A percentile compares a stretch with the other conserved stretches of the same genome.
Conservation (phyloP, 1,284 basidiomycete genomes). For the Heterobasidion parviporum region DNA sequence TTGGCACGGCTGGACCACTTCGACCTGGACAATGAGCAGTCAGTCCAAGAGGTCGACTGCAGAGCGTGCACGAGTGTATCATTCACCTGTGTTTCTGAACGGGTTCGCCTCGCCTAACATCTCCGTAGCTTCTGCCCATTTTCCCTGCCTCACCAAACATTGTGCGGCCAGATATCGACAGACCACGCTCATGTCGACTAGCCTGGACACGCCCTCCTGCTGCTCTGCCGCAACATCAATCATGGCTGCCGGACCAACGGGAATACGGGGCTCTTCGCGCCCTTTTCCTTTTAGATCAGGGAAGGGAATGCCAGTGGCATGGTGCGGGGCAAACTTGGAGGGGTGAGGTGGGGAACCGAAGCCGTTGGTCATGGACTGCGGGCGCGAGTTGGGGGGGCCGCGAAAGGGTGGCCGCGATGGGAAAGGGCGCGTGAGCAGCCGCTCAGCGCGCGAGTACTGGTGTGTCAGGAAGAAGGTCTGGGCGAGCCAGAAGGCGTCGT, state of each 20-base stretch:
- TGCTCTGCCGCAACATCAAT: conserved; percentile 54
- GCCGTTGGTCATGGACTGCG: conserved; percentile 27
- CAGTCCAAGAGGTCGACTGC: not conserved
- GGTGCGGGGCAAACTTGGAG: conserved; percentile 11
- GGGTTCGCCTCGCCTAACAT: conserved; percentile 91
- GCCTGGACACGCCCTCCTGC: conserved; percentile 57
- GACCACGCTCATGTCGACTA: conserved; percentile 88
- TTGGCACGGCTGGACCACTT: conserved; percentile 63
- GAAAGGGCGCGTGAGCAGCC: conserved; percentile 82
- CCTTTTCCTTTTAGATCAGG: conserved; percentile 47
- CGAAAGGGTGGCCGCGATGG: conserved; percentile 36
- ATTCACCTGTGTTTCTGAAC: conserved; percentile 68
- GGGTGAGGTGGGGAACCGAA: conserved; percentile 21
- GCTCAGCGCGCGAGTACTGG: conserved; percentile 91
- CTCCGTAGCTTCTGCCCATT: conserved; percentile 89
- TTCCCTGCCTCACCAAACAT: conserved; percentile 88
- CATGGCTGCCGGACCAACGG: conserved; percentile 60
- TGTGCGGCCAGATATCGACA: conserved; percentile 94
- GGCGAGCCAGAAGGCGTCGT: conserved; percentile 98
- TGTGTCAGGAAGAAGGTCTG: conserved; percentile 95
- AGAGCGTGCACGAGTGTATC: conserved; percentile 14
- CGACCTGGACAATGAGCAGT: conserved; percentile 20
- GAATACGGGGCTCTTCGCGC: conserved; percentile 55
- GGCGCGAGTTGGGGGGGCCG: conserved; percentile 17
- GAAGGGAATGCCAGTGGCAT: conserved; percentile 16